Base-by-base conservation (phyloP, 129 eudicot species). In the Tanacetum coccineum region DNA sequence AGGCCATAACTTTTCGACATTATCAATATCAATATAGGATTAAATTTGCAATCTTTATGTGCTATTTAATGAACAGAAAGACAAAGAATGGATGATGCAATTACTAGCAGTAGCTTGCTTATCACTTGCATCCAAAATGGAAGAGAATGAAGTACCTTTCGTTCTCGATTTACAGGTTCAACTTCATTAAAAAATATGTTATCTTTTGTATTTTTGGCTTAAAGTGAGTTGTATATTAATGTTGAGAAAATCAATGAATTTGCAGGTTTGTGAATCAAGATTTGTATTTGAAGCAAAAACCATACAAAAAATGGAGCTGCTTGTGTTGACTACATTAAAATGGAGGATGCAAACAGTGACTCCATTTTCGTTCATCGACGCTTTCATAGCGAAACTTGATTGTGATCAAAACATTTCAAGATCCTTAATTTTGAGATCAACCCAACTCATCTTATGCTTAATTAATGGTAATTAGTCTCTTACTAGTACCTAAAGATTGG, bases 331-430 rank as follows among this genome's bases (percentile, higher is more conserved):
- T 61, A 82, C 91, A 55, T 74, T 88, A 76, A 88, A 88, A 61
- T 88, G 96, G 96, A 88, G 96, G 75, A 88, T 88, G 91, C 88
- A 85, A 61, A 68, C 92, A 13, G 76, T 85, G 49, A 82, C 96
- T 44, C 96, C 96, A 47, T 88, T 85, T 70, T 88, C 91, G 14
- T 88, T 82, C 72, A 55, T 85, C 10, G 89, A 85, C 20, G 74
- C 77, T 67, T 88, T 85, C 77, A 76, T 88, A 47, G 6, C 46
- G n/a, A 88, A 85, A 72, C 67, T 85, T 53, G 72, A 70, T 79
- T 70, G 71, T 71, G 87, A 80, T 81, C 77, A 75, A 54, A 61
- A 70, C 47, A 20, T 76, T 63, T 72, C 83, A 68, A 78, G 73
- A 62, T 66, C 74, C 40, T 74, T 70, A 18, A 78, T 85, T 36